Percentiles rank a stretch among this genome's conserved stretches.
phyloP scores from a whole-genome alignment of 2,329 filamentous ascomycete species.

The Paraphaeosphaeria sporulosa region DNA sequence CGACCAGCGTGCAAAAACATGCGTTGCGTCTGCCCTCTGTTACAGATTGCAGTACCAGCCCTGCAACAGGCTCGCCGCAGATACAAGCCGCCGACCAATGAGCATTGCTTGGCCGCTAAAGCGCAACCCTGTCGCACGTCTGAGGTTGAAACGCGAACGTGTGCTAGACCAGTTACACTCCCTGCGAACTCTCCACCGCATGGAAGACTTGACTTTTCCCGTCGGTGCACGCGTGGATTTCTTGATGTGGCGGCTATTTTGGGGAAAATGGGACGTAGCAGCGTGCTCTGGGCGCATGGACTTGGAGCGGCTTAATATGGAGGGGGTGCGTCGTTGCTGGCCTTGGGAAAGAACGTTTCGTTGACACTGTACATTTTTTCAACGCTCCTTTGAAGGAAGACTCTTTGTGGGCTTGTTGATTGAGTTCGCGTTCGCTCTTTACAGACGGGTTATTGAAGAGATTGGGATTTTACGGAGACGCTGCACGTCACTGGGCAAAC shows the following conservation, averaged over 20 bases:
- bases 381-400: constrained; percentile 3
- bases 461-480: background rate
- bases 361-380: background rate
- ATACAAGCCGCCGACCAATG: constrained; percentile 18
- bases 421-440: constrained; percentile 21
- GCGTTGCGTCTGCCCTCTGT: background rate
- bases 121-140: constrained; percentile 9
- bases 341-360: background rate
- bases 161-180: background rate
- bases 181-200: background rate
- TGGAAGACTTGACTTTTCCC: background rate
- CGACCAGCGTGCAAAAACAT: background rate
- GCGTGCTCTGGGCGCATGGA: background rate
- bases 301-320: constrained; percentile 1
- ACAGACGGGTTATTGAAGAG: background rate
- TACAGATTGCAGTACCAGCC: constrained; percentile 24
- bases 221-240: constrained; percentile 8
- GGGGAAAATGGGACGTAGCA: constrained; percentile 3
- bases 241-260: background rate
- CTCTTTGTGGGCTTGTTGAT: constrained; percentile 22
- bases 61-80: constrained; percentile 25
- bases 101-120: constrained; percentile 7
- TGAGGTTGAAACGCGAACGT: constrained; percentile 22
- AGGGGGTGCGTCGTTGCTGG: background rate
- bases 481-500: background rate